Evolutionary conservation across 2,329 filamentous ascomycete species (phyloP).

Genomic region (Raffaelea ambrosiae): DNA sequence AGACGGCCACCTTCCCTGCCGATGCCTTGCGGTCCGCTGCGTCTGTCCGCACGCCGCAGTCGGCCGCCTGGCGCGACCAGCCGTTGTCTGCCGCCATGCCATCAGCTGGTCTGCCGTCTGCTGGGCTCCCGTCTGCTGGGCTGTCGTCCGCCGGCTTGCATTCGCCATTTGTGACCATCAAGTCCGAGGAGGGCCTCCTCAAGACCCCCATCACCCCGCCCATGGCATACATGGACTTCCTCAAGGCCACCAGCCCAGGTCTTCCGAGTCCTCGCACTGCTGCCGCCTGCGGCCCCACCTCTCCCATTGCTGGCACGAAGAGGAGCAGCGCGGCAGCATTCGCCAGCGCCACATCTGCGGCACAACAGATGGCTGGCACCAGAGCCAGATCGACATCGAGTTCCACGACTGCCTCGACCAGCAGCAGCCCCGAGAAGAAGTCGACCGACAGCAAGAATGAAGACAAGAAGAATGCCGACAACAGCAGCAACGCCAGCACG

Average conservation of each 20-base stretch:
- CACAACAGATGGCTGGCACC: too few relatives aligned
- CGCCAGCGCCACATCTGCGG: too few relatives aligned
- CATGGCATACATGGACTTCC: constrained; percentile 83
- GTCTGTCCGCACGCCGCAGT: constrained; percentile 61
- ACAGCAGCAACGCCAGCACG: constrained; percentile 23
- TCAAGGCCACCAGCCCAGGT: constrained; percentile 52
- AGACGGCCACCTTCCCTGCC: constrained; percentile 51
- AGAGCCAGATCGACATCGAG: too few relatives aligned
- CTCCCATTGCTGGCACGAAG: too few relatives aligned
- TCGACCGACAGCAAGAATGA: neutral
- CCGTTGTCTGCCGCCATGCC: constrained; percentile 19
- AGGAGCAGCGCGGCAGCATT: too few relatives aligned
- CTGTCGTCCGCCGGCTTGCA: constrained; percentile 24
- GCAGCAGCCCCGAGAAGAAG: too few relatives aligned
- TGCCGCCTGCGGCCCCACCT: neutral
- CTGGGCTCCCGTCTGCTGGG: constrained; percentile 31
- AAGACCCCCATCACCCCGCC: constrained; percentile 90
- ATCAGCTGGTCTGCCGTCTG: constrained; percentile 32
- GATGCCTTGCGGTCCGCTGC: constrained; percentile 22
- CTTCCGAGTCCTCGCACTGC: constrained; percentile 8
- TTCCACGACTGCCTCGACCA: too few relatives aligned
- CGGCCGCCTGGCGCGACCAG: constrained; percentile 32
- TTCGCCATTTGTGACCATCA: constrained; percentile 48
- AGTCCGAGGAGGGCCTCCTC: constrained; percentile 54
- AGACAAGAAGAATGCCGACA: constrained; percentile 5